phyloP scores from a whole-genome alignment of 2,329 filamentous ascomycete species.

The Trichophyton schoenleinii region DNA sequence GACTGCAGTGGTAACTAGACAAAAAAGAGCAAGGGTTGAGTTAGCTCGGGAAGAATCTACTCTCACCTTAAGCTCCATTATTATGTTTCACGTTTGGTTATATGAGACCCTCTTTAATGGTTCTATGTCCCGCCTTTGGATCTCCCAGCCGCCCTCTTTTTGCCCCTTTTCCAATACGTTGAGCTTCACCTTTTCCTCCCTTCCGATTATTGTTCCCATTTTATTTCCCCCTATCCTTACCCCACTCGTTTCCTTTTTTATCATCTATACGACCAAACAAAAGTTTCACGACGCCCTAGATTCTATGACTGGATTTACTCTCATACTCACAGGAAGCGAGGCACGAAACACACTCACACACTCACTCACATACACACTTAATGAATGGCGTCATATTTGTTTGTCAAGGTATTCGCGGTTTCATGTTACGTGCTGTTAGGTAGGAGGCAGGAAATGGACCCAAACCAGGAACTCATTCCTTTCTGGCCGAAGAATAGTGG shows the following conservation, averaged over 20 bases:
- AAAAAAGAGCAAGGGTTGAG: background rate
- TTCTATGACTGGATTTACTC: constrained; percentile 20
- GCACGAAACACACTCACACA: background rate
- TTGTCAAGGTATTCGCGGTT: constrained; percentile 23
- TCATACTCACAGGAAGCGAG: constrained; percentile 15
- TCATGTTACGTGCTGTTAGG: background rate
- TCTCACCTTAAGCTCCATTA: too few relatives aligned
- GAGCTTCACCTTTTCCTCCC: constrained; percentile 25
- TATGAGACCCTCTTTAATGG: background rate
- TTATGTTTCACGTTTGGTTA: constrained; percentile 3
- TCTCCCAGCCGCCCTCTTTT: background rate
- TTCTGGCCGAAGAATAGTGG: background rate
- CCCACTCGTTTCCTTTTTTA: background rate
- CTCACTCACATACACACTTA: constrained; percentile 19
- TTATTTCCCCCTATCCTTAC: constrained; percentile 7
- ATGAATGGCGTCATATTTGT: constrained; percentile 31
- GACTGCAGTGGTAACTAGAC: background rate
- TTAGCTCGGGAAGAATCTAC: background rate
- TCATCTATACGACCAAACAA: constrained; percentile 34
- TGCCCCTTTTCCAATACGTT: constrained; percentile 18
- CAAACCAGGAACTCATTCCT: background rate
- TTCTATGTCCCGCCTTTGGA: background rate
- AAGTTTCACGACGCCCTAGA: constrained; percentile 30
- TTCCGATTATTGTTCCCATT: constrained; percentile 17
- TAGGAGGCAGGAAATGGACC: background rate